phyloP scores from a whole-genome alignment of 108 stramenopile genomes.

The Nitzschia inconspicua region DNA sequence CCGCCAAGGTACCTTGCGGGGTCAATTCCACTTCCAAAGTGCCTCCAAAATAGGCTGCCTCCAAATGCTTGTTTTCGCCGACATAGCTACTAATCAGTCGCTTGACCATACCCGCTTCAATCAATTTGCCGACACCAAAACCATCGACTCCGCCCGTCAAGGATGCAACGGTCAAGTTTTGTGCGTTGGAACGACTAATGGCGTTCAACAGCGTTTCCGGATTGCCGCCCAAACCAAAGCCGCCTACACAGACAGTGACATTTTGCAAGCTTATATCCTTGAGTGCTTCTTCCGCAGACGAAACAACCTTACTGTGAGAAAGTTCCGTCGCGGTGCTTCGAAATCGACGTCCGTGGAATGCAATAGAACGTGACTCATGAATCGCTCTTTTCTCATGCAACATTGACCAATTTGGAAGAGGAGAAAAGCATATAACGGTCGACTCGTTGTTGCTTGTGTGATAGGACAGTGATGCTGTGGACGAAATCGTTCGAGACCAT shows the following conservation, averaged over 20 bases:
- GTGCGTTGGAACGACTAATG: constrained; percentile 21
- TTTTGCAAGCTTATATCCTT: constrained; percentile 18
- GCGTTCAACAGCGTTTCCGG: constrained; percentile 74
- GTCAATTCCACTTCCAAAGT: constrained; percentile 85
- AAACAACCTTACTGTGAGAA: constrained; percentile 34
- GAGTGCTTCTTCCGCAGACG: constrained; percentile 37
- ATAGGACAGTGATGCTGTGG: too few relatives aligned
- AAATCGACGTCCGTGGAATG: too few relatives aligned
- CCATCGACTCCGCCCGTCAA: constrained; percentile 85
- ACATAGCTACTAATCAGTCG: constrained; percentile 87
- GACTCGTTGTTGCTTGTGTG: too few relatives aligned
- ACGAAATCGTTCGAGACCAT: too few relatives aligned
- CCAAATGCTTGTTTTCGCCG: constrained; percentile 89
- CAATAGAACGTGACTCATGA: too few relatives aligned
- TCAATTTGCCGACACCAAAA: constrained; percentile 71
- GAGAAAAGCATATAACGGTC: too few relatives aligned
- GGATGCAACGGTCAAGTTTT: constrained; percentile 72
- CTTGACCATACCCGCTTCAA: constrained; percentile 82
- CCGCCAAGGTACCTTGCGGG: constrained; percentile 89
- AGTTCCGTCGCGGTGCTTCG: too few relatives aligned
- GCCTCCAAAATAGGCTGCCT: constrained; percentile 83
- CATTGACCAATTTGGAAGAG: too few relatives aligned
- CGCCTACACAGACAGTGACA: constrained; percentile 40
- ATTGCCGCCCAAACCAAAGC: constrained; percentile 74
- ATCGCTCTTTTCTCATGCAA: too few relatives aligned